Conservation (phyloP, 352 stramenopile genomes). For the Pythium aquatile region DNA sequence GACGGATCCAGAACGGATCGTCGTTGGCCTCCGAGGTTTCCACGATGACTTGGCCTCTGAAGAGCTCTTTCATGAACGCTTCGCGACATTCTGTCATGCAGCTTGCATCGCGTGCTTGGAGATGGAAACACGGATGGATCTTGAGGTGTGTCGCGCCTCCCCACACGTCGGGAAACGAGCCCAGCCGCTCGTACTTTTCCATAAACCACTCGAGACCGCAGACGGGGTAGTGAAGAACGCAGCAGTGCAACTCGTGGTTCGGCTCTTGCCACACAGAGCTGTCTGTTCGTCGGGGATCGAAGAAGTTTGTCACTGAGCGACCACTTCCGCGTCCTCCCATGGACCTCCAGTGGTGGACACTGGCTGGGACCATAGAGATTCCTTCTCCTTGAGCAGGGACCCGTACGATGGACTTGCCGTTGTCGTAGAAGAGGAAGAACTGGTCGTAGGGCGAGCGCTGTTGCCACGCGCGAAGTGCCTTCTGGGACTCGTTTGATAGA, state of each 20-base stretch:
- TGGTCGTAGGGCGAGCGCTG: conserved; percentile 25
- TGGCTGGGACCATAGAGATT: conserved; percentile 12
- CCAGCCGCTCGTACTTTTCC: conserved; percentile 40
- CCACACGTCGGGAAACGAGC: conserved; percentile 31
- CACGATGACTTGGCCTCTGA: conserved; percentile 31
- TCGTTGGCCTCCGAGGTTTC: not conserved
- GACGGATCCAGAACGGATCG: conserved; percentile 22
- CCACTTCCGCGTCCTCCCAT: not conserved
- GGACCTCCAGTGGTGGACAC: conserved; percentile 40
- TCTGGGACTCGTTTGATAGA: conserved; percentile 19
- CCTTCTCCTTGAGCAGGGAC: conserved; percentile 2
- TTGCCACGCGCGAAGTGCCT: conserved; percentile 30
- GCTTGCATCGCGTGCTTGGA: conserved; percentile 29
- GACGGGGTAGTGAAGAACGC: conserved; percentile 39
- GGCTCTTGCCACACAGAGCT: conserved; percentile 16
- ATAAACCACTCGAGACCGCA: conserved; percentile 39
- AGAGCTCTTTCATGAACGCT: conserved; percentile 21
- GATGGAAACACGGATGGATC: conserved; percentile 45
- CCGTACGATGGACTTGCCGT: conserved; percentile 42
- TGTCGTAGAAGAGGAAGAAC: conserved; percentile 53
- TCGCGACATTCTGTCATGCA: not conserved
- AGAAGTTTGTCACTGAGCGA: conserved; percentile 28
- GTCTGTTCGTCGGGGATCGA: conserved; percentile 27
- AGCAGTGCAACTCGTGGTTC: conserved; percentile 2
- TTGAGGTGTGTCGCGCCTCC: conserved; percentile 17